These are phyloP conservation scores for Meripilus lineatus DNA, from an alignment of 1,284 basidiomycete species.

Conservation along the genomic window DNA sequence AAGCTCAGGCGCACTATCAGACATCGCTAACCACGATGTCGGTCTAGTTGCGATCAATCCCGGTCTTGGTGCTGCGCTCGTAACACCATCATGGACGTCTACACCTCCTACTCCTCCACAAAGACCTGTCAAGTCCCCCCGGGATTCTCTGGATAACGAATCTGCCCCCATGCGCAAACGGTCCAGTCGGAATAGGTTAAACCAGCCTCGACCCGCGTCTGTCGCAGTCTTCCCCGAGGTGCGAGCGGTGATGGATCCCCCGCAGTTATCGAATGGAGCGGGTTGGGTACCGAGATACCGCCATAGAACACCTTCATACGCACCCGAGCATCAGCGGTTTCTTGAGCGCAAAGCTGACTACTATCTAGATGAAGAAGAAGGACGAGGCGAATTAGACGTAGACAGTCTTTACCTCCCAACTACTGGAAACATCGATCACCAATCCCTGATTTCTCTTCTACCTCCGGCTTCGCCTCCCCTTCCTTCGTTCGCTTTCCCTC, in stretches of 20 bases:
- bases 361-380: no score
- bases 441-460: not conserved
- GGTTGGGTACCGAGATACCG: no score
- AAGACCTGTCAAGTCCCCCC: conserved; percentile 25
- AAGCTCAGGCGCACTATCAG: no score
- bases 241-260: no score
- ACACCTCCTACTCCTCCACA: conserved; percentile 51
- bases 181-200: conserved; percentile 9
- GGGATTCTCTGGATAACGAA: no score
- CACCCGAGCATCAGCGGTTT: not conserved
- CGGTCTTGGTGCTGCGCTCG: no score
- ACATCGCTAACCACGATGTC: no score
- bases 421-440: conserved; percentile 9
- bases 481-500: not conserved
- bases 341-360: no score
- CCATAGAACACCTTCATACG: no score
- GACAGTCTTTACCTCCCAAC: conserved; percentile 9
- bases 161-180: no score
- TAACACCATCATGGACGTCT: conserved; percentile 46
- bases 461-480: not conserved
- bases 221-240: conserved; percentile 14
- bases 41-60: no score
- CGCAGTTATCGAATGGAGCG: no score
- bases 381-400: conserved; percentile 4
- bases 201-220: conserved; percentile 16